Base-by-base conservation (phyloP, 2,329 filamentous ascomycete species). In the Talaromyces funiculosus region DNA sequence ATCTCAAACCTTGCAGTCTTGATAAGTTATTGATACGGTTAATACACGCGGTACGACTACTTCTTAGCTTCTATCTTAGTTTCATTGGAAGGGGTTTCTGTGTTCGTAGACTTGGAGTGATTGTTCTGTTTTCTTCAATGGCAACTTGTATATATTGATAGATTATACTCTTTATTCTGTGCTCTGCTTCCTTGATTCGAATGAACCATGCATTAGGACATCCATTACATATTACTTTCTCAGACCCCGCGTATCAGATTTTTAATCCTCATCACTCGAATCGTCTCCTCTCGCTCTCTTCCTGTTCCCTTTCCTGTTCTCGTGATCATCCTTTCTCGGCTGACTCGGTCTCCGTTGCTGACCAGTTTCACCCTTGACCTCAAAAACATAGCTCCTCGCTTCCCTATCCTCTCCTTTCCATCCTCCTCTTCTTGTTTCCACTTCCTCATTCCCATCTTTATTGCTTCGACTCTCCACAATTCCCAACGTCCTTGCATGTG, bases 381-480 rank as follows among this genome's bases (percentile, higher is more conserved):
- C 77, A 63, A 80, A 76, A 35, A 78, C 74, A 70, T 78, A 79
- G 68, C 76, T 76, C 63, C 76, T 70, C 29, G 78, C 76, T 61
- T 79, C 72, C 59, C 78, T 70, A 66, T 81, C 75, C 64, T 81
- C 77, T 14, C 78, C 78, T 56, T 71, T 74, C 78, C 78, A 81
- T 12, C 76, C 78, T 24, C 75, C 37, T 78, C 78, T 80, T 14
- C 75, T 78, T 18, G 75, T 77, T 49, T 75, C 54, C 4, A 2
- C 16, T n/a, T 33, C 35, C 4, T 33, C 38, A 29, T 38, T 20
- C 1, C 4, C 22, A 12, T 24, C 20, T 16, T 18, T 22, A 20
- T 16, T n/a, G 67, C 73, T 62, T 63, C 72, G 73, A 61, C 67
- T 70, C 67, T 78, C 73, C 24, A 80, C 74, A 40, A 79, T 75